A percentile compares a stretch with the other conserved stretches of the same genome.
Conservation (phyloP, 257 asterid genomes). For the Salvia hispanica region DNA sequence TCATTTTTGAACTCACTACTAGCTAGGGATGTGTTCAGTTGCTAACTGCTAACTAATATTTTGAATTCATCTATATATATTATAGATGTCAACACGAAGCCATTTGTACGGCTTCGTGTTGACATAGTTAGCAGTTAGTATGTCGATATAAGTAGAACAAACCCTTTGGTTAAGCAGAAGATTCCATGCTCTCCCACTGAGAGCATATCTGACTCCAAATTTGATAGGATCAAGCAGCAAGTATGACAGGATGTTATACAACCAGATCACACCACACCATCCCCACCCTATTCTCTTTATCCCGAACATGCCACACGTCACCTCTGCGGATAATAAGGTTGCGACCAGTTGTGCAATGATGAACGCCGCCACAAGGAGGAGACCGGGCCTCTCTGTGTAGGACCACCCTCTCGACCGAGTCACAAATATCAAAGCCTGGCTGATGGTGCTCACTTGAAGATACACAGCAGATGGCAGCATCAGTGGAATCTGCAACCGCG, state of each 20-base stretch:
- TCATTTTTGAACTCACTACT: too few species aligned
- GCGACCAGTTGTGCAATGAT: slow-evolving; percentile 64
- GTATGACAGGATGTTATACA: slow-evolving; percentile 45
- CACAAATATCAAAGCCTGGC: slow-evolving; percentile 67
- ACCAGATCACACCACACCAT: slow-evolving; percentile 53
- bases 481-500: slow-evolving; percentile 70
- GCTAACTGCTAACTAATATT: too few species aligned
- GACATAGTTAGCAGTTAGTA: too few species aligned
- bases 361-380: slow-evolving; percentile 56
- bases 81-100: too few species aligned
- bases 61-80: too few species aligned
- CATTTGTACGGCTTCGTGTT: too few species aligned
- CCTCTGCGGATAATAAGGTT: slow-evolving; percentile 51
- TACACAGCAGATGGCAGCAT: slow-evolving; percentile 75
- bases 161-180: slow-evolving; percentile 43
- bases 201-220: slow-evolving; percentile 48
- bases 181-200: slow-evolving; percentile 58
- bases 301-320: slow-evolving; percentile 37
- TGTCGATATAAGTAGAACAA: too few species aligned
- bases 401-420: slow-evolving; percentile 66
- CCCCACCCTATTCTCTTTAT: slow-evolving; percentile 50
- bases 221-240: slow-evolving; percentile 51
- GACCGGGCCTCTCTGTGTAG: slow-evolving; percentile 57
- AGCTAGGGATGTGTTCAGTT: too few species aligned
- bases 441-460: slow-evolving; percentile 72